phyloP scores from a whole-genome alignment of 176 grass and related monocot species.

The Eragrostis curvula region DNA sequence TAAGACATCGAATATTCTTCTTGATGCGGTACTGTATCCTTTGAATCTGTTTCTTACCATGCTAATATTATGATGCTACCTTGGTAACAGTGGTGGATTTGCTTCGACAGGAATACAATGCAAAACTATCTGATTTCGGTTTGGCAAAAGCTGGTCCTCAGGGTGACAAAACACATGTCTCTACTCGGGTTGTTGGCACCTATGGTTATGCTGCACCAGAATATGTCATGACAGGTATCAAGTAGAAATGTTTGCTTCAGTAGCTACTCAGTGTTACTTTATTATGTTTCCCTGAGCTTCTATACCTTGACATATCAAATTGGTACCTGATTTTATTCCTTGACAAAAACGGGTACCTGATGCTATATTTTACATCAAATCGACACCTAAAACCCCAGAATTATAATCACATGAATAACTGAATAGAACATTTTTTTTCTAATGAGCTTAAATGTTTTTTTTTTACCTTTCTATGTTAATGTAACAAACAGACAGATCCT shows the following conservation, averaged over 20 bases:
- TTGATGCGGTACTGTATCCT: constrained; percentile 64
- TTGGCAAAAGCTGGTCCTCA: constrained; percentile 88
- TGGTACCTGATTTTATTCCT: constrained; percentile 1
- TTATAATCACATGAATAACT: background rate
- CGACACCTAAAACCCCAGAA: background rate
- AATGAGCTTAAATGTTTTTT: background rate
- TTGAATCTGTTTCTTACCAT: constrained; percentile 5
- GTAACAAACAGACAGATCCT: background rate
- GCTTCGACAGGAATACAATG: constrained; percentile 73
- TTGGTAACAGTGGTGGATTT: constrained; percentile 28
- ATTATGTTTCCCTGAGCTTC: constrained; percentile 21
- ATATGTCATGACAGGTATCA: constrained; percentile 95
- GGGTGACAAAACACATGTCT: constrained; percentile 92
- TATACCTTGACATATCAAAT: background rate
- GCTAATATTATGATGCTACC: constrained; percentile 19
- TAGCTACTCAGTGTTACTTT: background rate
- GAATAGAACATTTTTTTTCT: background rate
- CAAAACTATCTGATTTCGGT: constrained; percentile 93
- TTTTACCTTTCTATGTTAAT: background rate
- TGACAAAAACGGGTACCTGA: background rate
- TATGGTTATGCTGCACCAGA: constrained; percentile 94
- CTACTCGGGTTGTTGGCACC: constrained; percentile 85
- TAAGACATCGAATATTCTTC: constrained; percentile 96
- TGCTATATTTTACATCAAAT: background rate
- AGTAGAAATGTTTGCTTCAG: constrained; percentile 13